These are phyloP conservation scores for Corylus avellana DNA, from an alignment of 306 rosid species.

Conservation along the genomic window DNA sequence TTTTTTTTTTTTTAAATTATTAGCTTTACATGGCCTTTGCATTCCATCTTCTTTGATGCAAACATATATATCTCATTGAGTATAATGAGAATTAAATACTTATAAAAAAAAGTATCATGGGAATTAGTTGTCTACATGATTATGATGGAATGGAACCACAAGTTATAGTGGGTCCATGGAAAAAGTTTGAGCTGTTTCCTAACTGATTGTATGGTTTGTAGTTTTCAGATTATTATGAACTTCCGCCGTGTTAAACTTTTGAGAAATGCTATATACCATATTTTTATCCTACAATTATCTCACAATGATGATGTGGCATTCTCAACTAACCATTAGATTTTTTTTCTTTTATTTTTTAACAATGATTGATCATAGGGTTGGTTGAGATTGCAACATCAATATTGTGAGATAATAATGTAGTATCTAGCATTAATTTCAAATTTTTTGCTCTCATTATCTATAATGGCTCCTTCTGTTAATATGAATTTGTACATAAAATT, in stretches of 20 bases:
- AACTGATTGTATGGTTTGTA: background rate
- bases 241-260: background rate
- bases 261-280: no score
- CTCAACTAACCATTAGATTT: no score
- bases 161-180: slow-evolving; percentile 6
- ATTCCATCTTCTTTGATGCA: slow-evolving; percentile 19
- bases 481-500: background rate
- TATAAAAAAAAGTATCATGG: slow-evolving; percentile 16
- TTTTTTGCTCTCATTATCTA: background rate
- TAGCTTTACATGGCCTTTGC: background rate
- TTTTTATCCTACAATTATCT: no score
- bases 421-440: background rate
- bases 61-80: slow-evolving; percentile 26
- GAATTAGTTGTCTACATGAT: slow-evolving; percentile 21
- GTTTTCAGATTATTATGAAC: slow-evolving; percentile 3
- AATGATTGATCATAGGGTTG: no score
- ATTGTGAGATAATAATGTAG: no score
- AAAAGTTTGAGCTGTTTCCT: slow-evolving; percentile 1
- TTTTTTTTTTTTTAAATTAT: background rate
- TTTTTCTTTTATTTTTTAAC: no score
- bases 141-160: slow-evolving; percentile 1
- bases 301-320: no score
- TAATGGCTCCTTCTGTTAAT: background rate
- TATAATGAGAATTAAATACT: no score
- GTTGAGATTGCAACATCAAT: no score